Conservation (phyloP, 805 yeast species). For the Metschnikowia peoriensis region DNA sequence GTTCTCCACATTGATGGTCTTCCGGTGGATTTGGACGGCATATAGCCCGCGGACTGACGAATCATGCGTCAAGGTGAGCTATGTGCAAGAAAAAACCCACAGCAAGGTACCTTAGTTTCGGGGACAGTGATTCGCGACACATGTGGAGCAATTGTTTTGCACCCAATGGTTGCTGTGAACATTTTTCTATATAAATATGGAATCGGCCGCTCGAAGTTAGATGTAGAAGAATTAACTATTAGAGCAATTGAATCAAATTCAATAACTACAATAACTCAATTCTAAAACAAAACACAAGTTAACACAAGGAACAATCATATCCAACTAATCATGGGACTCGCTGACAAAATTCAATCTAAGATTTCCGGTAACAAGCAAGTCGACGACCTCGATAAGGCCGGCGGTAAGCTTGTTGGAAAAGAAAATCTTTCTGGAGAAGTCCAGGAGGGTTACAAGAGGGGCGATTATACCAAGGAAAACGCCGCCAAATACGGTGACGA, state of each 20-base stretch:
- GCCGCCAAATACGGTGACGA: slow-evolving; percentile 29
- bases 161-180: slow-evolving; percentile 11
- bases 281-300: neutral
- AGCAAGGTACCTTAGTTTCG: slow-evolving; percentile 6
- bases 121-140: neutral
- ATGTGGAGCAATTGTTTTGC: slow-evolving; percentile 5
- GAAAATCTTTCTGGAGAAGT: slow-evolving; percentile 29
- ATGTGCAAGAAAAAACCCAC: neutral
- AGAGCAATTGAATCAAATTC: neutral
- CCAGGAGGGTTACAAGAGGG: slow-evolving; percentile 29
- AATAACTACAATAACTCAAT: neutral
- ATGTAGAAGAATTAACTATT: no score
- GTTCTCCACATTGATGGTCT: neutral
- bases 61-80: neutral
- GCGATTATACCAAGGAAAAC: slow-evolving; percentile 27
- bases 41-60: neutral
- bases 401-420: slow-evolving; percentile 30
- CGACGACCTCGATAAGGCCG: slow-evolving; percentile 28
- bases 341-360: slow-evolving; percentile 34
- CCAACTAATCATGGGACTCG: slow-evolving; percentile 30
- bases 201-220: neutral
- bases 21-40: neutral
- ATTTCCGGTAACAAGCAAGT: slow-evolving; percentile 27
- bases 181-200: neutral
- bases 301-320: neutral